Evolutionary conservation across 768 basidiomycete genomes (phyloP), one percentile per base, ranked within the genome.

Genomic region (Termitomyces sp.): DNA sequence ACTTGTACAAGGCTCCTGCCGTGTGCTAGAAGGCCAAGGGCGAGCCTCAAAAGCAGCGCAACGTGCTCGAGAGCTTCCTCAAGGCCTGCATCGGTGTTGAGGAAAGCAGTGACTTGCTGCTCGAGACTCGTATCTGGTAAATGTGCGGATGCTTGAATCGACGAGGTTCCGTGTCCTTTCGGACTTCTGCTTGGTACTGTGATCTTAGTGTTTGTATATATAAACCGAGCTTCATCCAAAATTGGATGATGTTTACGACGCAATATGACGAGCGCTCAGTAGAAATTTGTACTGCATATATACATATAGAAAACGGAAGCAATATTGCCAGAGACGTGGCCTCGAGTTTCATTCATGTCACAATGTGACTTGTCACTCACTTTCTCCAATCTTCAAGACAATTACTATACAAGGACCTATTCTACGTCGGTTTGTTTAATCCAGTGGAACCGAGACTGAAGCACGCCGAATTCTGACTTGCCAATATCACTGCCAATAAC

Each of bases 21-120:
- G 81, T 80, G 61, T 82, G 79, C 45, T 71, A 71, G 49, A 64
- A 73, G 24, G 86, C 81, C 65, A 94, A 95, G 74, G 94, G 94
- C 66, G 96, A 90, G 88, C 63, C 83, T 98, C 63, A 88, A 87
- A 85, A 94, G 70, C 96, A 99, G 80, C 87, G 96, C 69, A 92
- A 94, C 60, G 96, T 92, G 9, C 84, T 98, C 57, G 94, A 96
- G 72, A 75, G 81, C 43, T 97, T 96, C 86, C 79, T 97, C 69
- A 96, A 95, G 82, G 94, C 94, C 42, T 97, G 93, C 74, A 75
- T 95, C 53, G 94, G 94, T 28, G 73, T 97, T 44, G 93, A 96
- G 73, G 80, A 84, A 52, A 85, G 79, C 71, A 85, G 81, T 53
- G 96, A 98, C 71, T 76, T 98, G 66, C 75, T 98, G 67, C 81